Percentiles rank a stretch among this genome's conserved stretches.
phyloP scores from a whole-genome alignment of 257 asterid species.

The Solanum tacnaense region DNA sequence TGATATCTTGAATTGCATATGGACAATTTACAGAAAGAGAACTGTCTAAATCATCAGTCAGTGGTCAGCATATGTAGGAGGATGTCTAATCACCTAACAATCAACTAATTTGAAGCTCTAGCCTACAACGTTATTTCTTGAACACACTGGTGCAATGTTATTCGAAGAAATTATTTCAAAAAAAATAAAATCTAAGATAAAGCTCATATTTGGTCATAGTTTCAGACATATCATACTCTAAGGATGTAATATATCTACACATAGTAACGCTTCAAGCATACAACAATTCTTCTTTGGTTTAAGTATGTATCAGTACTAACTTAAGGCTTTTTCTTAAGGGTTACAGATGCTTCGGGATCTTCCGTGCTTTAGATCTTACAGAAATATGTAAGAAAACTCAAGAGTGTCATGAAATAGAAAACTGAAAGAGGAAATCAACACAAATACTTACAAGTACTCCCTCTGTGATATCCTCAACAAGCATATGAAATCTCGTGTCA shows the following conservation, averaged over 20 bases:
- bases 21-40: neutral
- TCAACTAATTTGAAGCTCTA: neutral
- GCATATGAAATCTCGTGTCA: slow-evolving; percentile 68
- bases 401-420: neutral
- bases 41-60: neutral
- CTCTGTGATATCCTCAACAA: slow-evolving; percentile 84
- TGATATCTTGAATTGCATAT: neutral
- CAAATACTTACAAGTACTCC: slow-evolving; percentile 72
- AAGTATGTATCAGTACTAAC: neutral
- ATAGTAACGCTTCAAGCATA: neutral
- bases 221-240: neutral
- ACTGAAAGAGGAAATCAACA: neutral
- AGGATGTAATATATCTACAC: neutral
- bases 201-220: neutral
- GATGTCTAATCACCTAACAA: neutral
- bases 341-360: neutral
- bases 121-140: neutral
- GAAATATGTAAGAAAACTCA: neutral
- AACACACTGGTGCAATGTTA: neutral
- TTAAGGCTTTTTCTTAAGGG: neutral
- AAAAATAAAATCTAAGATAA: neutral
- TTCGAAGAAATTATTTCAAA: too few species aligned
- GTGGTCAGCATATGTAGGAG: neutral
- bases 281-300: neutral
- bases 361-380: neutral